phyloP scores from a whole-genome alignment of 495 filamentous ascomycete species.

The Pseudomonodictys pantanalensis region DNA sequence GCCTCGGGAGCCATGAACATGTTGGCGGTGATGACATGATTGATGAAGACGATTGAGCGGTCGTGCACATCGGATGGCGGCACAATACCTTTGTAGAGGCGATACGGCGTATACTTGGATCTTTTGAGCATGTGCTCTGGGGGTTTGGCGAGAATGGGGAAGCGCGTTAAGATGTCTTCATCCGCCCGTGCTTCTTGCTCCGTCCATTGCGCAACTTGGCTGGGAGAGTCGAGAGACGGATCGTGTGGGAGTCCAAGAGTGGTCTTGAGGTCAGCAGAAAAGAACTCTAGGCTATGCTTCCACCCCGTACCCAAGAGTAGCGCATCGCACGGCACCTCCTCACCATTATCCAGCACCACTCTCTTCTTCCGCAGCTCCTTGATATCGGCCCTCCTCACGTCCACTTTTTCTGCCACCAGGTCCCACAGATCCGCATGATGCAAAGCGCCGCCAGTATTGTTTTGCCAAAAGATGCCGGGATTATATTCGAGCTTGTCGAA shows the following conservation, averaged over 20 bases:
- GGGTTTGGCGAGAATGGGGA: background rate
- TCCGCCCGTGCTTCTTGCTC: background rate
- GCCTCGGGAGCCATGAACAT: background rate
- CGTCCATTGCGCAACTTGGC: background rate
- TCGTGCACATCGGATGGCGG: background rate
- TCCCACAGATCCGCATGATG: conserved; percentile 2
- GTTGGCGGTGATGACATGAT: background rate
- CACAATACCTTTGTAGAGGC: background rate
- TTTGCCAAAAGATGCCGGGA: background rate
- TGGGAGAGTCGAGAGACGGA: background rate
- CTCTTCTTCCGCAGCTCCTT: background rate
- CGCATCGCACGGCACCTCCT: background rate
- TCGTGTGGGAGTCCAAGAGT: background rate
- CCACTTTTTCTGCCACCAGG: background rate
- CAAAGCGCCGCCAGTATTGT: background rate
- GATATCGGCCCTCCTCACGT: background rate
- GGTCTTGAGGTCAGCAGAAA: background rate
- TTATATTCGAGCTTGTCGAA: background rate
- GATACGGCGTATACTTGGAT: background rate
- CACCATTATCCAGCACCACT: background rate
- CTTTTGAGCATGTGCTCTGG: background rate
- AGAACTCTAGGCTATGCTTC: background rate
- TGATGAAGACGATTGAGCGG: background rate
- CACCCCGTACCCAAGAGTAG: background rate
- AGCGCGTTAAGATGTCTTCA: background rate